These are phyloP conservation scores for Eutrema japonicum DNA, from an alignment of 345 rosid genomes.

Conservation along the genomic window DNA sequence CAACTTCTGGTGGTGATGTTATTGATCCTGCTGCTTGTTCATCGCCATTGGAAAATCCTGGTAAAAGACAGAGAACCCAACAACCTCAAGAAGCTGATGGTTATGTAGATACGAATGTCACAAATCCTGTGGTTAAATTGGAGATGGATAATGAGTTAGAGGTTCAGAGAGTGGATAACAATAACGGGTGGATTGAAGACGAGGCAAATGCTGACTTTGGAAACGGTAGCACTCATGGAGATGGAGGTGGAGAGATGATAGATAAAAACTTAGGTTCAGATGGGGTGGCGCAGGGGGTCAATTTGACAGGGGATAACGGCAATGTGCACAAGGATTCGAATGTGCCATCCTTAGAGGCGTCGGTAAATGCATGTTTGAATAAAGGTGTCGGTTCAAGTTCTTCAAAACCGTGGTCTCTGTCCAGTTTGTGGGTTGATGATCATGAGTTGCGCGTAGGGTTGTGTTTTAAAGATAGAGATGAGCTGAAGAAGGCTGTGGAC, in stretches of 20 bases:
- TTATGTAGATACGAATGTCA: neutral
- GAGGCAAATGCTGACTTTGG: neutral
- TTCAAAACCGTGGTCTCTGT: neutral
- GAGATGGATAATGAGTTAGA: slow-evolving; percentile 12
- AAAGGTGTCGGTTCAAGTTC: neutral
- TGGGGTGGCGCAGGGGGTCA: too few relatives aligned
- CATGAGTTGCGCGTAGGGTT: neutral
- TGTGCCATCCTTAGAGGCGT: slow-evolving; percentile 5
- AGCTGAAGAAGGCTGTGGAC: slow-evolving; percentile 29
- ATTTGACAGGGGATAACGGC: neutral
- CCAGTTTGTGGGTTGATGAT: slow-evolving; percentile 36
- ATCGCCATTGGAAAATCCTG: neutral
- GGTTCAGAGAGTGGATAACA: neutral
- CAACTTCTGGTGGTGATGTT: neutral
- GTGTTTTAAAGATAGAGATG: slow-evolving; percentile 21
- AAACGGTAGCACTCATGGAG: neutral
- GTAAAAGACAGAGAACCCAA: neutral
- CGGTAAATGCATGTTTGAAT: neutral
- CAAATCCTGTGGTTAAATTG: neutral
- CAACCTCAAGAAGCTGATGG: neutral
- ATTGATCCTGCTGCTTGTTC: neutral
- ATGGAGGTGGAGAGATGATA: neutral
- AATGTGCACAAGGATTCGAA: neutral
- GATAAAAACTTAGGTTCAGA: neutral
- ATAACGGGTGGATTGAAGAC: neutral